A percentile compares a stretch with the other conserved stretches of the same genome.
Evolutionary conservation across 768 basidiomycete genomes (phyloP).

Genomic region (Ramaria rubella): DNA sequence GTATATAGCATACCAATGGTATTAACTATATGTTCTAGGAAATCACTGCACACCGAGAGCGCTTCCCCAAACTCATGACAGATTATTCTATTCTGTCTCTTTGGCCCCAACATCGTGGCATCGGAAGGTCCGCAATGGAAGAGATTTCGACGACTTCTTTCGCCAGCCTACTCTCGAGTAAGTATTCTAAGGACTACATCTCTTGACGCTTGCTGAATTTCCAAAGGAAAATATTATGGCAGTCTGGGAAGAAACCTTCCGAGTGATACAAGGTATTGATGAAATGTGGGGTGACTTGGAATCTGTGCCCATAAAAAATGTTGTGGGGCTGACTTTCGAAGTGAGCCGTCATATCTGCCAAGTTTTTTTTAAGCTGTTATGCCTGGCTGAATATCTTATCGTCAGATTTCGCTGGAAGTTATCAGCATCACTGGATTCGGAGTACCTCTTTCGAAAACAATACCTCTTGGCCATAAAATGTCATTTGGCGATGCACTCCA

Average conservation of each 20-base stretch:
- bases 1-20: not conserved
- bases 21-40: not conserved
- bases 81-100: conserved; percentile 14
- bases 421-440: conserved; percentile 27
- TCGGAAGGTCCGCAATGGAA: conserved; percentile 40
- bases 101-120: conserved; percentile 42
- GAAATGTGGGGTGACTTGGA: conserved; percentile 26
- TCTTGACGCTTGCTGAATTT: not conserved
- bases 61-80: not conserved
- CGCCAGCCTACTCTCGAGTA: conserved; percentile 37
- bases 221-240: conserved; percentile 30
- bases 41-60: not conserved
- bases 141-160: conserved; percentile 39
- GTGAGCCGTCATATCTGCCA: conserved; percentile 11
- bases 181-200: conserved; percentile 25
- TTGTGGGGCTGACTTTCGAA: conserved; percentile 1
- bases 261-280: conserved; percentile 33
- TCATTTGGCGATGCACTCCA: not conserved
- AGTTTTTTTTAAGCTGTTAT: not conserved
- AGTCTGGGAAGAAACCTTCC: conserved; percentile 35
- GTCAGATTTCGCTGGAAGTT: conserved; percentile 18
- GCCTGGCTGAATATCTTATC: conserved; percentile 7
- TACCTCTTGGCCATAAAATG: not conserved
- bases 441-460: conserved; percentile 11
- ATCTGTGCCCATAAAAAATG: not conserved